Conservation (phyloP, 2,329 filamentous ascomycete species). For the Teratosphaeria pseudoeucalypti region DNA sequence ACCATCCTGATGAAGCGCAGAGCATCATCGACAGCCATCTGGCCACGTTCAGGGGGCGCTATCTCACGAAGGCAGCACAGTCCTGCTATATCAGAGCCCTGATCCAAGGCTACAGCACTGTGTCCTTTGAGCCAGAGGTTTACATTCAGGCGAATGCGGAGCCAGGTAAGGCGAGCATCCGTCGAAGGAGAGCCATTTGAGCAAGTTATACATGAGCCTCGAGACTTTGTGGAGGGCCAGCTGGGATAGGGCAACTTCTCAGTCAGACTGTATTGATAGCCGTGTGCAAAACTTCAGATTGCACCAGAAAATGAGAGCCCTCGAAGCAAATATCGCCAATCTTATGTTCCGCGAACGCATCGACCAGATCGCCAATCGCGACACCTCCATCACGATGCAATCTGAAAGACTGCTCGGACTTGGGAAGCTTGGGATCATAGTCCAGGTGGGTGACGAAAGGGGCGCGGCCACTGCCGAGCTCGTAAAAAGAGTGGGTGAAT, state of each 20-base stretch:
- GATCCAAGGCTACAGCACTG: neutral
- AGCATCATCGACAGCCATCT: neutral
- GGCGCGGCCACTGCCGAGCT: slow-evolving; percentile 13
- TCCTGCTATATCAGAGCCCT: slow-evolving; percentile 1
- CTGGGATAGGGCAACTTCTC: neutral
- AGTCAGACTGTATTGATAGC: neutral
- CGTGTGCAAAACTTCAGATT: too few species aligned
- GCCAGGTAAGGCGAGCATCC: neutral
- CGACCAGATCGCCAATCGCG: slow-evolving; percentile 11
- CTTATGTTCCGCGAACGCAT: slow-evolving; percentile 11
- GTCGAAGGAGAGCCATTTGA: neutral
- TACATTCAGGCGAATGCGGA: neutral
- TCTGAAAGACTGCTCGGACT: slow-evolving; percentile 10
- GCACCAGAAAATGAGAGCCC: too few species aligned
- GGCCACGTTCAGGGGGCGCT: neutral
- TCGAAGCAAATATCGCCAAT: too few species aligned
- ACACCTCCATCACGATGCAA: slow-evolving; percentile 5
- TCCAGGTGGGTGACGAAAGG: slow-evolving; percentile 16
- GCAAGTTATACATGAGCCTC: neutral
- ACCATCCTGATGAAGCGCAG: neutral
- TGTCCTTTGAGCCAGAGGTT: neutral
- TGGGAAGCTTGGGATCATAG: slow-evolving; percentile 9
- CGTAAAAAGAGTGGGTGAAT: slow-evolving; percentile 15
- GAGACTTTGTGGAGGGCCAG: neutral
- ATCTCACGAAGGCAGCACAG: neutral